phyloP scores from a whole-genome alignment of 1,139 yeast genomes.

The Hemisphaericaspora subhashii region DNA sequence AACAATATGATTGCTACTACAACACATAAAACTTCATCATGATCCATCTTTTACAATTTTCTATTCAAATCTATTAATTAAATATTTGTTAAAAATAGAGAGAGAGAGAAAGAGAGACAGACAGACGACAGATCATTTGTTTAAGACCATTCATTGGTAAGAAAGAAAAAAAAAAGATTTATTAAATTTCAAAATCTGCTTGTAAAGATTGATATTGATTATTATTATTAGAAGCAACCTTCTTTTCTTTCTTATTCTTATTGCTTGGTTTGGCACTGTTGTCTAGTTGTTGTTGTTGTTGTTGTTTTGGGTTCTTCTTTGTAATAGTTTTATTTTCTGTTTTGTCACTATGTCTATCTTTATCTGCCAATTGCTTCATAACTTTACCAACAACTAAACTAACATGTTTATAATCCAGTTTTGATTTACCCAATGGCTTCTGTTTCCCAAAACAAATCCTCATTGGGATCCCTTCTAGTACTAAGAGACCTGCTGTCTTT shows the following conservation, averaged over 20 bases:
- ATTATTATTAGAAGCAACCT: background rate
- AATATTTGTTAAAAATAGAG: background rate
- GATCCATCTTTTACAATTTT: constrained; percentile 20
- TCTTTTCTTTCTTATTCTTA: background rate
- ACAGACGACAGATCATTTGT: too few relatives aligned
- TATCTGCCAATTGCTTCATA: constrained; percentile 53
- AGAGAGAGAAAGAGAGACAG: too few relatives aligned
- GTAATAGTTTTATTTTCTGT: background rate
- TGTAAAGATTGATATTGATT: constrained; percentile 5
- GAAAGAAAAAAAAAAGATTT: background rate
- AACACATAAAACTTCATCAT: constrained; percentile 25
- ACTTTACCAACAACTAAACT: constrained; percentile 58
- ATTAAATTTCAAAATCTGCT: constrained; percentile 11
- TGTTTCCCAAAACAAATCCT: constrained; percentile 70
- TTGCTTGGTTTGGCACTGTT: background rate
- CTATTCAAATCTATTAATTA: background rate
- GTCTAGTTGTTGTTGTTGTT: background rate
- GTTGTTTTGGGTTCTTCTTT: background rate
- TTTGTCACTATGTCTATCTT: constrained; percentile 22
- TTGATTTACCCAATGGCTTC: constrained; percentile 45
- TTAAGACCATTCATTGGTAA: background rate
- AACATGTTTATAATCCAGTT: constrained; percentile 51
- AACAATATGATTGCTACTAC: constrained; percentile 22
- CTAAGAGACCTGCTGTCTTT: constrained; percentile 35
- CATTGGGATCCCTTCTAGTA: constrained; percentile 45